Conservation (phyloP, 495 filamentous ascomycete genomes). For the Aspergillus incahuasiensis region DNA sequence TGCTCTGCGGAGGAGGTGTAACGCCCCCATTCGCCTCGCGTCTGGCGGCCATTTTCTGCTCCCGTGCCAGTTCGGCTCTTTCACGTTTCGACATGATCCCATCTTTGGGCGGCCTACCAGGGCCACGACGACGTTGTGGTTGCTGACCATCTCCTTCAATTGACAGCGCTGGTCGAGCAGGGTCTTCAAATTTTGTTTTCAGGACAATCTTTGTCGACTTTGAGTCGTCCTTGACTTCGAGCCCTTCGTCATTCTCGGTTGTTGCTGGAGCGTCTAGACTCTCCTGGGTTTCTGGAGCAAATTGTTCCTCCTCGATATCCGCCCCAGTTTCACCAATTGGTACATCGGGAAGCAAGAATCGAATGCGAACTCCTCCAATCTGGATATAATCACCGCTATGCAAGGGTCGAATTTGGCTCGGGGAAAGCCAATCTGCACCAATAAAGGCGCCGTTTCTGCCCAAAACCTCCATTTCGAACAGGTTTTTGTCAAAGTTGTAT, state of each 20-base stretch:
- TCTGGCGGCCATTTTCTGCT: constrained; percentile 49
- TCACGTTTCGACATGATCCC: constrained; percentile 90
- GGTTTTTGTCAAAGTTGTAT: constrained; percentile 67
- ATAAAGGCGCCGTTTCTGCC: constrained; percentile 85
- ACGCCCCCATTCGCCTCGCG: constrained; percentile 43
- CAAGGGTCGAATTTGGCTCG: constrained; percentile 59
- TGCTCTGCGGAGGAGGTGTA: constrained; percentile 40
- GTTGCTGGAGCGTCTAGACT: constrained; percentile 30
- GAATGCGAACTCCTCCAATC: constrained; percentile 71
- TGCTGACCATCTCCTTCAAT: constrained; percentile 37
- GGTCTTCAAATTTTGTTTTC: constrained; percentile 36
- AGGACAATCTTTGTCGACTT: constrained; percentile 34
- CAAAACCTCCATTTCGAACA: constrained; percentile 76
- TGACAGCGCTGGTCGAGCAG: constrained; percentile 25
- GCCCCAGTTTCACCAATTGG: constrained; percentile 63
- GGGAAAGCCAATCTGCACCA: constrained; percentile 63
- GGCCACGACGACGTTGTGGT: constrained; percentile 69
- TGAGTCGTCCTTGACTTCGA: constrained; percentile 32
- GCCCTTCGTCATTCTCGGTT: constrained; percentile 34
- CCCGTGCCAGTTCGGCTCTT: constrained; percentile 60
- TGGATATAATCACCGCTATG: constrained; percentile 70
- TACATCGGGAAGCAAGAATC: constrained; percentile 70
- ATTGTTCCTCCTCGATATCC: constrained; percentile 61
- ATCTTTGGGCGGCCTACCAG: constrained; percentile 85
- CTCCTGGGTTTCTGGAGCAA: constrained; percentile 42